Conservation (phyloP, 441 rosid genomes). For the Brassica balearica region DNA sequence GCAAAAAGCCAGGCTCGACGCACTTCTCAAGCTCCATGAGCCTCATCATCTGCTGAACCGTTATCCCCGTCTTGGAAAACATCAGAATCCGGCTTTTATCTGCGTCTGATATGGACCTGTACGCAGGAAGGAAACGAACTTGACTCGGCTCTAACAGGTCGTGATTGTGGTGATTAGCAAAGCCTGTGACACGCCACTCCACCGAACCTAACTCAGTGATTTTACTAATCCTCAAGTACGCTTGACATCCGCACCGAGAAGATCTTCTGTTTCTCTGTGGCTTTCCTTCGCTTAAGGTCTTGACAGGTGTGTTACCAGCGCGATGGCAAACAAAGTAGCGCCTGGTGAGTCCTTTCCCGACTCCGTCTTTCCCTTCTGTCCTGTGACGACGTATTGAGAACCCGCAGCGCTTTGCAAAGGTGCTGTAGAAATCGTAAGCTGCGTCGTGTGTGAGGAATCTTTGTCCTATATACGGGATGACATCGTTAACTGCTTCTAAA, state of each 20-base stretch:
- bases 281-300: conserved; percentile 67
- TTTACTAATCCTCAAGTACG: conserved; percentile 88
- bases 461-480: conserved; percentile 83
- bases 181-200: conserved; percentile 98
- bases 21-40: conserved; percentile 98
- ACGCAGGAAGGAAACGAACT: conserved; percentile 97
- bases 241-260: conserved; percentile 95
- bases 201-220: conserved; percentile 67
- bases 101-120: conserved; percentile 89
- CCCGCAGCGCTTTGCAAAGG: conserved; percentile 85
- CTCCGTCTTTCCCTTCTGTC: conserved; percentile 97
- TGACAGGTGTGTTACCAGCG: conserved; percentile 96
- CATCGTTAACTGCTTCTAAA: conserved; percentile 66
- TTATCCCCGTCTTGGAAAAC: conserved; percentile 96
- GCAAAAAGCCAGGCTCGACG: conserved; percentile 93
- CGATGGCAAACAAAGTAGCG: conserved; percentile 97
- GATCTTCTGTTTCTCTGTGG: conserved; percentile 94
- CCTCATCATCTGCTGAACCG: conserved; percentile 99
- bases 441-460: conserved; percentile 87
- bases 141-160: conserved; percentile 90
- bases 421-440: conserved; percentile 89
- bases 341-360: conserved; percentile 95
- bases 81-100: conserved; percentile 91
- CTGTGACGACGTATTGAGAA: conserved; percentile 96
- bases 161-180: conserved; percentile 88